Conservation (phyloP, 371 early-diverging fungal genomes). For the Catenaria anguillulae region DNA sequence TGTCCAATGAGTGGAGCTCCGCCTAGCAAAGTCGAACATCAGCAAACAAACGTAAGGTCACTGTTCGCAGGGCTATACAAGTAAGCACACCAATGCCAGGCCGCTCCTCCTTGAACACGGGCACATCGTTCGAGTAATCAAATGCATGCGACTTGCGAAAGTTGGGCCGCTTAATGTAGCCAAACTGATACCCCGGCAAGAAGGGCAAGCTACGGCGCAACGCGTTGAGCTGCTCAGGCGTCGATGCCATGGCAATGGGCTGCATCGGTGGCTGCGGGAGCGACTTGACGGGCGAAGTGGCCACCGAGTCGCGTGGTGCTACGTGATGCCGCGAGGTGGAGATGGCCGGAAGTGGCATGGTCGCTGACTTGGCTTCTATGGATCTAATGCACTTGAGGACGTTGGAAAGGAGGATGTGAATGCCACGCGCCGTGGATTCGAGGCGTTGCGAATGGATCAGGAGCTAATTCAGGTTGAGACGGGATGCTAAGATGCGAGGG, state of each 20-base stretch:
- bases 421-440: too few relatives aligned
- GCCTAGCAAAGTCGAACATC: constrained; percentile 17
- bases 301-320: not conserved
- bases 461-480: too few relatives aligned
- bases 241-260: not conserved
- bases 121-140: constrained; percentile 32
- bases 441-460: too few relatives aligned
- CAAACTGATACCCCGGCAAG: constrained; percentile 28
- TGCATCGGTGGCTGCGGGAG: not conserved
- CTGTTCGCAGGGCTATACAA: not conserved
- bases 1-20: constrained; percentile 23
- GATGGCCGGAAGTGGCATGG: not conserved
- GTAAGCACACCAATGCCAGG: constrained; percentile 28
- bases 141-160: constrained; percentile 40
- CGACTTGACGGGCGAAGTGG: not conserved
- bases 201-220: constrained; percentile 28
- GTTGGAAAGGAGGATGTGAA: too few relatives aligned
- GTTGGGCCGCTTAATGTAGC: constrained; percentile 15
- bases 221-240: not conserved
- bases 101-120: constrained; percentile 24
- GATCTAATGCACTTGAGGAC: too few relatives aligned
- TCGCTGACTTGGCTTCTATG: too few relatives aligned
- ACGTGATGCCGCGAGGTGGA: not conserved
- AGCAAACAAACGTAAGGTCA: not conserved
- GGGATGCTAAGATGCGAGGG: too few relatives aligned